phyloP scores from a whole-genome alignment of 1,284 basidiomycete genomes.

The Ustilago loliicola region DNA sequence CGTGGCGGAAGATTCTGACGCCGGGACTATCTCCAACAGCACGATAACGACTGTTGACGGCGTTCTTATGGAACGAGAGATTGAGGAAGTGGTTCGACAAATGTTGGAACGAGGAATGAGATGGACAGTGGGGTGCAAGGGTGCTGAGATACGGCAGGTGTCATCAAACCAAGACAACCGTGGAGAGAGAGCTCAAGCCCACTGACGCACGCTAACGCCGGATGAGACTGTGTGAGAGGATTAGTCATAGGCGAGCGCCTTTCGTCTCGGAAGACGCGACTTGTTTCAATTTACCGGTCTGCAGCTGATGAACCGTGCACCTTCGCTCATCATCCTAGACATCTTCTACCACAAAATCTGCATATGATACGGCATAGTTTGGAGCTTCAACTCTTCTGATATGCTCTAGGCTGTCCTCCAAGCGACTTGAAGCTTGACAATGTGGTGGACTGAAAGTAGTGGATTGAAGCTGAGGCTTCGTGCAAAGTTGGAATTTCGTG shows the following conservation, averaged over 20 bases:
- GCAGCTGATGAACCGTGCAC: constrained; percentile 4
- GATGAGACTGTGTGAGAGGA: neutral
- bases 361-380: neutral
- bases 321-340: neutral
- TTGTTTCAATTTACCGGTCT: neutral
- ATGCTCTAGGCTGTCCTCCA: neutral
- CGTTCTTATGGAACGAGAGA: neutral
- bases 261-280: constrained; percentile 8
- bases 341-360: neutral
- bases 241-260: neutral
- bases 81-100: too few relatives aligned
- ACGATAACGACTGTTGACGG: neutral
- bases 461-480: neutral
- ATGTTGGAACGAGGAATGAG: neutral
- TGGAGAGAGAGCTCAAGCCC: neutral
- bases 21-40: neutral
- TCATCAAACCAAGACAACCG: neutral
- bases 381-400: neutral
- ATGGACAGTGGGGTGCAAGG: neutral
- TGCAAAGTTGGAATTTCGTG: neutral
- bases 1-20: neutral
- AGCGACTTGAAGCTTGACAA: neutral
- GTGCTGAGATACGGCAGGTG: neutral
- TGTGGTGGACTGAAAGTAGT: neutral
- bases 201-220: constrained; percentile 10